These are phyloP conservation scores for Camellia lanceoleosa DNA, from an alignment of 148 eudicot genomes.

Conservation along the genomic window DNA sequence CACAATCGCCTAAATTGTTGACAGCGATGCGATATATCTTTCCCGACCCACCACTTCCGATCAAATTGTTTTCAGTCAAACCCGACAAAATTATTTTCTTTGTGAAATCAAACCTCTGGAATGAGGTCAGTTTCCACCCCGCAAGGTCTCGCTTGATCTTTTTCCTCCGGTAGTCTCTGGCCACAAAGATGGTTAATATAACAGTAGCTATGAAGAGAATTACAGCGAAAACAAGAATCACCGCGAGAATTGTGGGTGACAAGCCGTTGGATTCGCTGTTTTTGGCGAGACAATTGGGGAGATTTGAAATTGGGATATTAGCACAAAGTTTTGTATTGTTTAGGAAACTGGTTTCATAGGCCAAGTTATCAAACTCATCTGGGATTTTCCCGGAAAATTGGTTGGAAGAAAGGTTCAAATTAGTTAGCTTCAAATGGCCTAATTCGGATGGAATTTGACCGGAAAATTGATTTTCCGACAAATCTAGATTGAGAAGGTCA, in stretches of 20 bases:
- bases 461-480: constrained; percentile 26
- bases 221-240: constrained; percentile 38
- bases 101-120: constrained; percentile 51
- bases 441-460: constrained; percentile 30
- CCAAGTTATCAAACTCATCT: constrained; percentile 22
- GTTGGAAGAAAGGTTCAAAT: constrained; percentile 34
- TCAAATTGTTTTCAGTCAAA: constrained; percentile 43
- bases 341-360: constrained; percentile 27
- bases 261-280: no score
- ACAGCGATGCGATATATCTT: constrained; percentile 18
- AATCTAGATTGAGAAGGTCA: constrained; percentile 25
- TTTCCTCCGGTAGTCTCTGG: constrained; percentile 30
- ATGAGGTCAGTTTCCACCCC: constrained; percentile 58
- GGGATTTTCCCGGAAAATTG: constrained; percentile 32
- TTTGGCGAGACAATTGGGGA: constrained; percentile 8
- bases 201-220: constrained; percentile 26
- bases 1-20: constrained; percentile 13
- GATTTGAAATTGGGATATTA: constrained; percentile 21
- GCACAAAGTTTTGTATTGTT: constrained; percentile 32
- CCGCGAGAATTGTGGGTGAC: constrained; percentile 15
- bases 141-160: constrained; percentile 25
- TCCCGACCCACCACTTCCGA: constrained; percentile 25
- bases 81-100: constrained; percentile 41
- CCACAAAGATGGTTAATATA: constrained; percentile 26
- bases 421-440: constrained; percentile 20